Evolutionary conservation across 2,329 filamentous ascomycete genomes (phyloP).

Genomic region (Meredithiella fracta): DNA sequence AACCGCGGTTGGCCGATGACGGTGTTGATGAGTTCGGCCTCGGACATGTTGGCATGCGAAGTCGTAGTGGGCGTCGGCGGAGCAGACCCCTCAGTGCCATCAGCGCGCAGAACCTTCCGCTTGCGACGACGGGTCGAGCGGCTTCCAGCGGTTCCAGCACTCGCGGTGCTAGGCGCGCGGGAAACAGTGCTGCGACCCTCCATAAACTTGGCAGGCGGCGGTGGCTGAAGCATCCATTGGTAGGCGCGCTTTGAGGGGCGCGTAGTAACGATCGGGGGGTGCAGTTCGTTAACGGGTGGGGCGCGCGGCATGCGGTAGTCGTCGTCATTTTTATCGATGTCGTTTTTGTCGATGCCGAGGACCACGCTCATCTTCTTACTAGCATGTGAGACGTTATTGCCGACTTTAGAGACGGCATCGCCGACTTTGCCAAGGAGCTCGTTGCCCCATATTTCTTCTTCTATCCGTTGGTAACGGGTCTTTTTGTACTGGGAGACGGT

Average conservation of each 20-base stretch:
- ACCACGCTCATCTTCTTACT: constrained; percentile 37
- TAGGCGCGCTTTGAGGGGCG: constrained; percentile 54
- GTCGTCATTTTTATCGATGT: constrained; percentile 39
- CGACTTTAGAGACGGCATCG: constrained; percentile 14
- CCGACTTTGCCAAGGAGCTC: constrained; percentile 24
- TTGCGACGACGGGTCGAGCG: constrained; percentile 12
- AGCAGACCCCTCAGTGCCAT: constrained; percentile 12
- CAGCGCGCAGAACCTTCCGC: constrained; percentile 17
- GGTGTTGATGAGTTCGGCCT: constrained; percentile 29
- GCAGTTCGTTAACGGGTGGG: constrained; percentile 70
- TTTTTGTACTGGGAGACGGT: constrained; percentile 12
- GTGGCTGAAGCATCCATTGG: constrained; percentile 84
- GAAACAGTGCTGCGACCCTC: constrained; percentile 62
- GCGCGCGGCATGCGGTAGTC: constrained; percentile 46
- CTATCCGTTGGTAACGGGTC: constrained; percentile 68
- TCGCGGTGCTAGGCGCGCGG: constrained; percentile 42
- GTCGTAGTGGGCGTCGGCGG: constrained; percentile 6
- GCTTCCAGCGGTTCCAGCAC: constrained; percentile 17
- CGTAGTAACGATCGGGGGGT: constrained; percentile 69
- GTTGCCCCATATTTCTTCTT: constrained; percentile 71
- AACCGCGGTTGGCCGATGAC: constrained; percentile 20
- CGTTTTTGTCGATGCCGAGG: constrained; percentile 34
- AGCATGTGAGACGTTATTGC: constrained; percentile 29
- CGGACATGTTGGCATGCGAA: constrained; percentile 18
- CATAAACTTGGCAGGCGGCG: constrained; percentile 82